Evolutionary conservation across 192 early-diverging fungal genomes (phyloP).

Genomic region (Gonapodya prolifera): DNA sequence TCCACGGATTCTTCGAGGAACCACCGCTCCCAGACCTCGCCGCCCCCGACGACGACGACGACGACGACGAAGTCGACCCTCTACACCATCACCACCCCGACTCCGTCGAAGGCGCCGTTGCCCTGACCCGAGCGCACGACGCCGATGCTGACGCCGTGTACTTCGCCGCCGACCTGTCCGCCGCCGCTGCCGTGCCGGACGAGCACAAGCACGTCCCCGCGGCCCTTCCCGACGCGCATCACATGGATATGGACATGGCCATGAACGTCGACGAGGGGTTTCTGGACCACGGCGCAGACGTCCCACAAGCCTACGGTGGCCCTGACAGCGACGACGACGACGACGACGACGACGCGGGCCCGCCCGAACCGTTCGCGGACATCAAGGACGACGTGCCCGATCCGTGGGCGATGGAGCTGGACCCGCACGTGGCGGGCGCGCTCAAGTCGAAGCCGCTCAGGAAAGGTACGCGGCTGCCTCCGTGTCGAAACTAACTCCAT

Average conservation of each 20-base stretch:
- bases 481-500: too few species aligned
- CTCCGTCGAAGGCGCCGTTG: not conserved
- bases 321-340: not conserved
- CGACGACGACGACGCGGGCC: not conserved
- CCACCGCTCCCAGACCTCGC: not conserved
- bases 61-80: not conserved
- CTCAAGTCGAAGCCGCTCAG: not conserved
- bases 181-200: not conserved
- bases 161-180: not conserved
- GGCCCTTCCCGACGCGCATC: not conserved
- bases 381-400: not conserved
- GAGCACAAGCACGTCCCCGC: not conserved
- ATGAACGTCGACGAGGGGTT: not conserved
- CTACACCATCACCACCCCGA: not conserved
- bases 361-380: not conserved
- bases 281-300: not conserved
- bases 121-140: not conserved
- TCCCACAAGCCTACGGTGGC: too few species aligned
- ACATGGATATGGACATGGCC: not conserved
- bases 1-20: not conserved
- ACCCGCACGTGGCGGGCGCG: not conserved
- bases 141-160: not conserved
- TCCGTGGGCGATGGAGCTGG: not conserved
- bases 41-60: not conserved
- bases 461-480: too few species aligned